phyloP scores from a whole-genome alignment of 495 filamentous ascomycete genomes.

The Daldinia decipiens region DNA sequence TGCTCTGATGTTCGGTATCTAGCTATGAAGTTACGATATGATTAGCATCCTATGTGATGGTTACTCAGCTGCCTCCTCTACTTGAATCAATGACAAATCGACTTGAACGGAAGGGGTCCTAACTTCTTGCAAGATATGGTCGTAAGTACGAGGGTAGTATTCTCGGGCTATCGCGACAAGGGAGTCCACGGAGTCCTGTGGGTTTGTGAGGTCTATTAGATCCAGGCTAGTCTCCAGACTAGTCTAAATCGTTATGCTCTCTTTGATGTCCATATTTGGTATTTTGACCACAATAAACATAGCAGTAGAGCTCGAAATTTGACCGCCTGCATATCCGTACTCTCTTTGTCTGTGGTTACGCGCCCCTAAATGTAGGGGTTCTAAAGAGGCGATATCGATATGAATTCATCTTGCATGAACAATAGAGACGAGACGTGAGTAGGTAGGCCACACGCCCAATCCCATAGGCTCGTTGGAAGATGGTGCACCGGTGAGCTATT shows the following conservation, averaged over 20 bases:
- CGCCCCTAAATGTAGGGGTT: not conserved
- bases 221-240: not conserved
- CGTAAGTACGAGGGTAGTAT: not conserved
- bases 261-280: not conserved
- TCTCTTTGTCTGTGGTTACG: not conserved
- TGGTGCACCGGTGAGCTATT: conserved; percentile 12
- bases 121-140: not conserved
- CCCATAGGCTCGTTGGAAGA: no score
- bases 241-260: conserved; percentile 6
- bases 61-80: not conserved
- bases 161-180: not conserved
- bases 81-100: not conserved
- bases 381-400: not conserved
- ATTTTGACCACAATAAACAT: not conserved
- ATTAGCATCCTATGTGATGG: not conserved
- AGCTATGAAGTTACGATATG: not conserved
- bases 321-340: not conserved
- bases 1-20: not conserved
- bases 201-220: not conserved
- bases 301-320: not conserved
- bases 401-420: not conserved
- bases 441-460: no score
- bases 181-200: not conserved
- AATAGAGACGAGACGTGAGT: not conserved
- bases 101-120: not conserved